Evolutionary conservation across 2,329 filamentous ascomycete species (phyloP).

Genomic region (Diaporthe ilicicola): DNA sequence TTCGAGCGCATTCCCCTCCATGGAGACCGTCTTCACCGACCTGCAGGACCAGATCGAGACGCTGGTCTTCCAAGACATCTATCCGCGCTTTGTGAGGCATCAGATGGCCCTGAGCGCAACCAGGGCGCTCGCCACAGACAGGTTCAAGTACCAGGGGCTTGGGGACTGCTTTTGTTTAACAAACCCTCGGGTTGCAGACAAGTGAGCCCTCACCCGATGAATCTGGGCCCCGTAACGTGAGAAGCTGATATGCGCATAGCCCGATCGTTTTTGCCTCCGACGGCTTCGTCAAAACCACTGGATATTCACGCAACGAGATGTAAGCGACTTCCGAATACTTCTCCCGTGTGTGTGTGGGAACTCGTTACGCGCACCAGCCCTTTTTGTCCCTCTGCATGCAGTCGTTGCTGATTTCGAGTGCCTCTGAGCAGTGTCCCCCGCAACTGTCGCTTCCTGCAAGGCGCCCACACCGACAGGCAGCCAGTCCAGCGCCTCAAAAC

Average conservation of each 20-base stretch:
- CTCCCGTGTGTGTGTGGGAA: too few species aligned
- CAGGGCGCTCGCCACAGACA: constrained; percentile 39
- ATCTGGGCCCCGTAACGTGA: background rate
- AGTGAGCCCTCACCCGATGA: constrained; percentile 16
- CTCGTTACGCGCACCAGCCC: too few species aligned
- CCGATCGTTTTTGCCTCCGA: constrained; percentile 60
- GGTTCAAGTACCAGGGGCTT: constrained; percentile 59
- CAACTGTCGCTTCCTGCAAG: constrained; percentile 60
- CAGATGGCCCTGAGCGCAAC: constrained; percentile 55
- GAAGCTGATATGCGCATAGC: constrained; percentile 49
- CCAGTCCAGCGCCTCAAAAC: constrained; percentile 40
- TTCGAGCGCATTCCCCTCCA: constrained; percentile 45
- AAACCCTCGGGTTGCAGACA: constrained; percentile 47
- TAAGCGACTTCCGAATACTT: background rate
- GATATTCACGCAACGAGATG: constrained; percentile 56
- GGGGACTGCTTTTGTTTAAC: constrained; percentile 67
- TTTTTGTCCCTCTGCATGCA: too few species aligned
- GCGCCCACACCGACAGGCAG: constrained; percentile 48
- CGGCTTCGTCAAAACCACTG: constrained; percentile 57
- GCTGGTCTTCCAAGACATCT: constrained; percentile 52
- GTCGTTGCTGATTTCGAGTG: background rate
- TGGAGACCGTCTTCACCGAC: constrained; percentile 50
- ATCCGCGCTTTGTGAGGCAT: constrained; percentile 59
- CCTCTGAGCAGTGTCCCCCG: constrained; percentile 45
- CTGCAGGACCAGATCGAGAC: constrained; percentile 51